These are phyloP conservation scores for Petrea volubilis DNA, from an alignment of 257 asterid genomes.

Conservation along the genomic window DNA sequence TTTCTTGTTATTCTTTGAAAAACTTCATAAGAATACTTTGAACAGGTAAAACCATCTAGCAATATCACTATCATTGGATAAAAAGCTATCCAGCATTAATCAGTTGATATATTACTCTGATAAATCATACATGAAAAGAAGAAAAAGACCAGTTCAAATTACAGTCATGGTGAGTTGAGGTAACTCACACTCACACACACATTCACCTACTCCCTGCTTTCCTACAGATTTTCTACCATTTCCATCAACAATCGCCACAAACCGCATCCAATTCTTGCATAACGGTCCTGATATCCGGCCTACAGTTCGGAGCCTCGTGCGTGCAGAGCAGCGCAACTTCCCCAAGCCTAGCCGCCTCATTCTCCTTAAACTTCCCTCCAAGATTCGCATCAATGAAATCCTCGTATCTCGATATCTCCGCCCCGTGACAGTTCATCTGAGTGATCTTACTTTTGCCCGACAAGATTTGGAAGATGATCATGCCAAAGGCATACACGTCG, in stretches of 20 bases:
- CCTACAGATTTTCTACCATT: conserved; percentile 1
- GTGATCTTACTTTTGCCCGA: conserved; percentile 76
- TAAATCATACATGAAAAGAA: conserved; percentile 10
- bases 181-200: conserved; percentile 16
- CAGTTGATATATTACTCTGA: too few relatives aligned
- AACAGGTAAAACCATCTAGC: too few relatives aligned
- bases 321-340: conserved; percentile 88
- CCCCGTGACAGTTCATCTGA: conserved; percentile 67
- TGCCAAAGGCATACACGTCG: conserved; percentile 87
- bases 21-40: too few relatives aligned
- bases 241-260: conserved; percentile 22
- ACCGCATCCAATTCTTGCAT: conserved; percentile 61
- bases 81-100: too few relatives aligned
- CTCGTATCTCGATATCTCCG: conserved; percentile 65
- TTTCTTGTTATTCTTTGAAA: too few relatives aligned
- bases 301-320: conserved; percentile 58
- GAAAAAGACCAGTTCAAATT: conserved; percentile 18
- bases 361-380: conserved; percentile 59
- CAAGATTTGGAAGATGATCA: conserved; percentile 87
- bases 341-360: conserved; percentile 81
- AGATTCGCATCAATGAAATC: conserved; percentile 70
- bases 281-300: conserved; percentile 67
- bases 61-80: too few relatives aligned
- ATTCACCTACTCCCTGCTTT: too few relatives aligned
- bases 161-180: conserved; percentile 28